phyloP scores from a whole-genome alignment of 2,329 filamentous ascomycete species.

The Sarocladium strictum region DNA sequence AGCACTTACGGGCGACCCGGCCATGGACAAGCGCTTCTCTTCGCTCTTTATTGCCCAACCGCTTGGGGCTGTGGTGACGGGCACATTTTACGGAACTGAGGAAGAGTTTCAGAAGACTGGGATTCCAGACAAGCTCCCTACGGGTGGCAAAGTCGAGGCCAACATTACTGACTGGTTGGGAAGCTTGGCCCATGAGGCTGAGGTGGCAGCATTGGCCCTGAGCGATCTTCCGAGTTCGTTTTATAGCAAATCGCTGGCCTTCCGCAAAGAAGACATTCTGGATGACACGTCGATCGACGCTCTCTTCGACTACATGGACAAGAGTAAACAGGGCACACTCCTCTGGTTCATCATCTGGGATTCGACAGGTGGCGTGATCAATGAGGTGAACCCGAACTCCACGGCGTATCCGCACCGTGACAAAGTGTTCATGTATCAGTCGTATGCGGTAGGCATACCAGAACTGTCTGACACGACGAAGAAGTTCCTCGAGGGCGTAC shows the following conservation, averaged over 20 bases:
- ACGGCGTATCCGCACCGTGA: conserved; percentile 56
- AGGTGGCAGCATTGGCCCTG: conserved; percentile 41
- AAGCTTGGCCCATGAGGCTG: conserved; percentile 46
- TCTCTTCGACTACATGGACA: conserved; percentile 49
- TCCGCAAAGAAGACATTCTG: conserved; percentile 43
- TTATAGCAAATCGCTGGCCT: conserved; percentile 51
- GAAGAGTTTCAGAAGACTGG: conserved; percentile 48
- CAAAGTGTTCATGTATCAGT: conserved; percentile 58
- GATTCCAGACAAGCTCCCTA: conserved; percentile 42
- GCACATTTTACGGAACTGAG: conserved; percentile 55
- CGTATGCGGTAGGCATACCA: conserved; percentile 48
- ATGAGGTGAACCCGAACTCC: conserved; percentile 49
- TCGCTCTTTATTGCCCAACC: conserved; percentile 50
- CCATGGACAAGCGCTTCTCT: conserved; percentile 52
- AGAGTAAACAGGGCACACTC: conserved; percentile 40
- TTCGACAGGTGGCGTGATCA: conserved; percentile 52
- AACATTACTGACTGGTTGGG: conserved; percentile 59
- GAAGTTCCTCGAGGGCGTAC: conserved; percentile 46
- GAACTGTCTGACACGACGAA: conserved; percentile 38
- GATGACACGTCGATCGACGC: conserved; percentile 35
- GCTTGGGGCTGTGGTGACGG: conserved; percentile 49
- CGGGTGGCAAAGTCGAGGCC: conserved; percentile 31
- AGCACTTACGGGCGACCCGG: conserved; percentile 44
- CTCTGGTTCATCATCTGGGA: conserved; percentile 60
- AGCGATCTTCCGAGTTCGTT: conserved; percentile 44